These are phyloP conservation scores for Asclepias syriaca DNA, from an alignment of 257 asterid genomes.

Conservation along the genomic window DNA sequence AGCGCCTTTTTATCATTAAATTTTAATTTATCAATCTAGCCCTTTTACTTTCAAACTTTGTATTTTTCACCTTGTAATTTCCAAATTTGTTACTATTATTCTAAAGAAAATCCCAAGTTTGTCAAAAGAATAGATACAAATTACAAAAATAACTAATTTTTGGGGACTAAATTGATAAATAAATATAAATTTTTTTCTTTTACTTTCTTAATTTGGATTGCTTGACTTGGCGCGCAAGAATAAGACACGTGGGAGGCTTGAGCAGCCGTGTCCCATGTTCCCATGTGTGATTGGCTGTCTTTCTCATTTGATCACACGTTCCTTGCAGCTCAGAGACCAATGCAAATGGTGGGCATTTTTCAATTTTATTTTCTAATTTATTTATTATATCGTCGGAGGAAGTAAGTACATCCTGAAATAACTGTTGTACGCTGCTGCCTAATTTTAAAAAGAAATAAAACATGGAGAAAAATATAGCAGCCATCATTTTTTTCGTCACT, in stretches of 20 bases:
- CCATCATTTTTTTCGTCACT: too few relatives aligned
- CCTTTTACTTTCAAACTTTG: not conserved
- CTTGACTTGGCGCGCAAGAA: conserved; percentile 13
- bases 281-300: conserved; percentile 6
- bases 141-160: too few relatives aligned
- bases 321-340: not conserved
- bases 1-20: not conserved
- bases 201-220: not conserved
- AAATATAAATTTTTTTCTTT: not conserved
- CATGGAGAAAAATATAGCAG: too few relatives aligned
- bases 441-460: too few relatives aligned
- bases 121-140: not conserved
- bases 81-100: too few relatives aligned
- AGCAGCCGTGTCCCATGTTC: not conserved
- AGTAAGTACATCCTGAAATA: not conserved
- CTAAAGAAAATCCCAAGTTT: not conserved
- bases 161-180: not conserved
- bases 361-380: not conserved
- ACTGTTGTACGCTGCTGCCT: not conserved
- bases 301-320: not conserved
- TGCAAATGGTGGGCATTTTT: not conserved
- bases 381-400: not conserved
- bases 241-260: conserved; percentile 6
- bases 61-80: not conserved
- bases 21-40: not conserved